phyloP scores from a whole-genome alignment of 208 protist genomes.

The Acanthamoeba triangularis region DNA sequence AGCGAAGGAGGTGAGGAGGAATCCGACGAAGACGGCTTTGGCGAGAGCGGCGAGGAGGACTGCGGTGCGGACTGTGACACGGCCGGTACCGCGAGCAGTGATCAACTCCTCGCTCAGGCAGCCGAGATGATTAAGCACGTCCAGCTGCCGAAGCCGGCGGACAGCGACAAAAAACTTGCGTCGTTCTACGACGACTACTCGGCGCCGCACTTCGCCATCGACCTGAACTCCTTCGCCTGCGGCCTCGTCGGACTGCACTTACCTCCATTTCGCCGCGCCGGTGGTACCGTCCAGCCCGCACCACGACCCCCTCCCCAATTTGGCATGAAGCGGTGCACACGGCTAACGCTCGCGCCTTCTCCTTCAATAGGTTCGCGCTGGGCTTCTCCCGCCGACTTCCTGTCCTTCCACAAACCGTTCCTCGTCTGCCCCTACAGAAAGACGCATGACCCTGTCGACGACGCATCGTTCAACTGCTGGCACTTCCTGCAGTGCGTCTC shows the following conservation, averaged over 20 bases:
- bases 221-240: constrained; percentile 16
- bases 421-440: constrained; percentile 17
- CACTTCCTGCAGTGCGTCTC: constrained; percentile 33
- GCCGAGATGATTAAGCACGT: neutral
- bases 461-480: neutral
- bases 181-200: constrained; percentile 18
- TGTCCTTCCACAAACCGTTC: constrained; percentile 12
- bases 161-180: neutral
- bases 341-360: no score
- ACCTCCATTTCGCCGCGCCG: neutral
- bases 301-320: no score
- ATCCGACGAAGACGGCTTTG: neutral
- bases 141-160: neutral
- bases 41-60: constrained; percentile 1
- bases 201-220: constrained; percentile 23
- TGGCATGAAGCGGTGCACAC: no score
- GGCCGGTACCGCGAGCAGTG: neutral
- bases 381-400: constrained; percentile 9
- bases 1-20: neutral
- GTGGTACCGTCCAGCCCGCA: no score
- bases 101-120: neutral
- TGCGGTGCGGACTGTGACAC: neutral
- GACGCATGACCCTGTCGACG: constrained; percentile 22
- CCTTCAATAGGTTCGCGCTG: neutral
- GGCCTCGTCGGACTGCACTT: neutral